A percentile compares a stretch with the other conserved stretches of the same genome.
Conservation (phyloP, 306 rosid genomes). For the Rosa persica region DNA sequence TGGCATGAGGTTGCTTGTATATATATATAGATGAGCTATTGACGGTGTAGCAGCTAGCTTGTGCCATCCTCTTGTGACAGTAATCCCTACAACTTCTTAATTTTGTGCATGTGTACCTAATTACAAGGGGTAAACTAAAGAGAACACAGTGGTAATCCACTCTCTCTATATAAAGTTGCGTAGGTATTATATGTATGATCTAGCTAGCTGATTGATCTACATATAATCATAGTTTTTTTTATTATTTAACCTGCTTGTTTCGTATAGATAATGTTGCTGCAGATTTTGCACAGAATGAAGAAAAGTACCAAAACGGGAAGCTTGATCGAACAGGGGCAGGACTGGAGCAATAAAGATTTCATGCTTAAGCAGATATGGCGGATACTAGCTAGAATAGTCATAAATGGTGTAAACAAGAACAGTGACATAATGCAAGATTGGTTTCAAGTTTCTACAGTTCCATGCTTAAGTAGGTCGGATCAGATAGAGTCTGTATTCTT, state of each 20-base stretch:
- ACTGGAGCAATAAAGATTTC: neutral
- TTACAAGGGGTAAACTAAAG: neutral
- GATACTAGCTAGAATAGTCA: neutral
- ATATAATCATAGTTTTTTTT: neutral
- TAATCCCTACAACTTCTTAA: neutral
- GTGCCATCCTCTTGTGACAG: neutral
- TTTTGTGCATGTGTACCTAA: neutral
- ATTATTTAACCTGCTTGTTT: neutral
- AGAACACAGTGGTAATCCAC: neutral
- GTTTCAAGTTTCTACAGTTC: neutral
- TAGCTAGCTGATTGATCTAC: too few species aligned
- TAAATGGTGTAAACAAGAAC: neutral
- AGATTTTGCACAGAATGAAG: neutral
- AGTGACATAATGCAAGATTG: neutral
- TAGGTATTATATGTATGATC: too few species aligned
- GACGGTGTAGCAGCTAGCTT: neutral
- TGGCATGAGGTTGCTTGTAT: neutral
- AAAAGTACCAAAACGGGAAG: neutral
- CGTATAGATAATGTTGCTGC: neutral
- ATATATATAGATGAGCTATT: neutral
- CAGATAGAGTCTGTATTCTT: neutral
- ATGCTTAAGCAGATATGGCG: too few species aligned
- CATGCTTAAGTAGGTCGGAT: neutral
- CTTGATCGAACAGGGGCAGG: neutral
- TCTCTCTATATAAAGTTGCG: neutral